Percentiles rank a stretch among this genome's conserved stretches.
These are phyloP conservation scores for Teunomyces lycoperdinae DNA, from an alignment of 805 yeast genomes.

Conservation along the genomic window DNA sequence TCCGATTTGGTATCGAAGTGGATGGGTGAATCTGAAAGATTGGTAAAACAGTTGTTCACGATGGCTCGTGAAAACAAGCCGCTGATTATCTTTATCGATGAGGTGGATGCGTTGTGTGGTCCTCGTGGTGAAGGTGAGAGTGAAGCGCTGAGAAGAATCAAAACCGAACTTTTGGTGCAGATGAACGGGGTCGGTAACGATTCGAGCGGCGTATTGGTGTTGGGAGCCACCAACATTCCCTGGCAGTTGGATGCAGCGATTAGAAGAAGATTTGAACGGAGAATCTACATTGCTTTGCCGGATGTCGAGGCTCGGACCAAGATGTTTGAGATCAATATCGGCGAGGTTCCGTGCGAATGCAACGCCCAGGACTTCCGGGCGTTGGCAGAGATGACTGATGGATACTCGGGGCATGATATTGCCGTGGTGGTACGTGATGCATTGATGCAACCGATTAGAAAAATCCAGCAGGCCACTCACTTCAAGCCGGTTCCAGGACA, in stretches of 20 bases:
- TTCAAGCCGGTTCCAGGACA: slow-evolving; percentile 60
- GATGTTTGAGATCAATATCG: slow-evolving; percentile 94
- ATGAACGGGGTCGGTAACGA: slow-evolving; percentile 99
- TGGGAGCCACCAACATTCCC: slow-evolving; percentile 98
- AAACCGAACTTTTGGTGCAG: slow-evolving; percentile 92
- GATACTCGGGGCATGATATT: slow-evolving; percentile 96
- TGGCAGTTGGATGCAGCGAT: slow-evolving; percentile 99
- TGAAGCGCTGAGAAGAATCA: slow-evolving; percentile 93
- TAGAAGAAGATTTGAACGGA: slow-evolving; percentile 90
- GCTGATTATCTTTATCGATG: slow-evolving; percentile 93
- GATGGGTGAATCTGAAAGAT: slow-evolving; percentile 99
- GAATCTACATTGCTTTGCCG: slow-evolving; percentile 94
- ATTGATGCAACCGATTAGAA: slow-evolving; percentile 94
- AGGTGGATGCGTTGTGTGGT: slow-evolving; percentile 96
- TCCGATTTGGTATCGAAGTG: slow-evolving; percentile 95
- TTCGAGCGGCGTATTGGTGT: slow-evolving; percentile 83
- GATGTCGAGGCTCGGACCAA: slow-evolving; percentile 87
- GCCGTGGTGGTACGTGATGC: slow-evolving; percentile 97
- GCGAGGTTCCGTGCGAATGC: slow-evolving; percentile 80
- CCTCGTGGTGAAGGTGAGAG: slow-evolving; percentile 98
- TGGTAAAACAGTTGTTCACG: slow-evolving; percentile 88
- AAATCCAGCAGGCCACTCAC: slow-evolving; percentile 94
- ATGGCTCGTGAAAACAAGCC: slow-evolving; percentile 98
- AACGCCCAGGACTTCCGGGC: slow-evolving; percentile 68
- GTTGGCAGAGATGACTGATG: slow-evolving; percentile 91